These are phyloP conservation scores for Penicillium pulvis DNA, from an alignment of 495 filamentous ascomycete genomes.

Conservation along the genomic window DNA sequence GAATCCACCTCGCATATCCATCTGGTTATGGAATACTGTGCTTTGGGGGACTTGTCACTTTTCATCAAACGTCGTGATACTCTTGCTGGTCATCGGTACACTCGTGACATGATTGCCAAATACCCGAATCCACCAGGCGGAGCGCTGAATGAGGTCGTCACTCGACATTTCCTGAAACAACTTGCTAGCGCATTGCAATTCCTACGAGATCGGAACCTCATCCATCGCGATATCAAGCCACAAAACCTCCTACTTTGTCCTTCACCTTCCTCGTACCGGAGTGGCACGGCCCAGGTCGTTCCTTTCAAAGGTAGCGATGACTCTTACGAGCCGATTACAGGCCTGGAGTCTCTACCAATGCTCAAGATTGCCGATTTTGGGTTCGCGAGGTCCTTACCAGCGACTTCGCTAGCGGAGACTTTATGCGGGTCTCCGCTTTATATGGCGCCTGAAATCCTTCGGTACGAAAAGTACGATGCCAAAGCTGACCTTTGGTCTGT, in stretches of 20 bases:
- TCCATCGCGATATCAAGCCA: constrained; percentile 97
- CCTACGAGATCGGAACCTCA: constrained; percentile 77
- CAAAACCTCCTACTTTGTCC: constrained; percentile 93
- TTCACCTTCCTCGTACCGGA: constrained; percentile 65
- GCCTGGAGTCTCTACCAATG: constrained; percentile 86
- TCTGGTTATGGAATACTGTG: constrained; percentile 98
- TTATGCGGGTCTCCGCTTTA: constrained; percentile 97
- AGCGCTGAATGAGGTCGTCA: constrained; percentile 90
- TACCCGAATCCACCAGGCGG: constrained; percentile 81
- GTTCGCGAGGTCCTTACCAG: constrained; percentile 87
- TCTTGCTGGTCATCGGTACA: constrained; percentile 71
- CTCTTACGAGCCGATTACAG: constrained; percentile 76
- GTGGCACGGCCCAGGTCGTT: constrained; percentile 48
- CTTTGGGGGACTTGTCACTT: constrained; percentile 85
- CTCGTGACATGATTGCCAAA: constrained; percentile 82
- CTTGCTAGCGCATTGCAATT: constrained; percentile 91
- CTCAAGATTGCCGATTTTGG: constrained; percentile 98
- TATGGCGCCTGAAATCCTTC: constrained; percentile 97
- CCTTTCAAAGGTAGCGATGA: constrained; percentile 69
- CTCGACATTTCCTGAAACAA: constrained; percentile 94
- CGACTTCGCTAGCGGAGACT: constrained; percentile 89
- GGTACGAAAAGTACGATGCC: constrained; percentile 96
- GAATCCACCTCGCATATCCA: constrained; percentile 88
- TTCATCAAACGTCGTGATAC: constrained; percentile 94
- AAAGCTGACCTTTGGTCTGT: constrained; percentile 98